Percentiles rank a stretch among this genome's conserved stretches.
phyloP scores from a whole-genome alignment of 2,329 filamentous ascomycete genomes.

The Venturia carpophila region DNA sequence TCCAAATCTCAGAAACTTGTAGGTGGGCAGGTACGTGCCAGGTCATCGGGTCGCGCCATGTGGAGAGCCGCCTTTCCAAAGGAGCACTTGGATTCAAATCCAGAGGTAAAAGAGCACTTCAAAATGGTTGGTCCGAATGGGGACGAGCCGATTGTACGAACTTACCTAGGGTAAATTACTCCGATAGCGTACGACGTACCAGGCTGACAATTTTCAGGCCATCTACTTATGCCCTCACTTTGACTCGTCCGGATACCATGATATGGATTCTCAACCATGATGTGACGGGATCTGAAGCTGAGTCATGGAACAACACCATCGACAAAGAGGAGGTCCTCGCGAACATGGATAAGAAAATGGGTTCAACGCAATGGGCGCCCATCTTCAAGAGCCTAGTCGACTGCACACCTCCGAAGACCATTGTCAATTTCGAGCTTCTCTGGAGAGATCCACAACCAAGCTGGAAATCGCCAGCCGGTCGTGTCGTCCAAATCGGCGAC shows the following conservation, averaged over 20 bases:
- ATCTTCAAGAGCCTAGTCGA: constrained; percentile 38
- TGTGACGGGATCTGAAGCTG: constrained; percentile 38
- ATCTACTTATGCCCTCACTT: constrained; percentile 38
- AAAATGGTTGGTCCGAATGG: constrained; percentile 32
- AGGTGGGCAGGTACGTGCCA: constrained; percentile 37
- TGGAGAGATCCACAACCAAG: constrained; percentile 41
- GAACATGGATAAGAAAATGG: constrained; percentile 35
- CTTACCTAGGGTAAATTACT: constrained; percentile 34
- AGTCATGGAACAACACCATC: constrained; percentile 42
- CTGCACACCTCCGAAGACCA: constrained; percentile 38
- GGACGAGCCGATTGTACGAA: constrained; percentile 39
- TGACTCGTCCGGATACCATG: constrained; percentile 41
- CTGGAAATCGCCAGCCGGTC: constrained; percentile 37
- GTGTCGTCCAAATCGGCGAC: constrained; percentile 40
- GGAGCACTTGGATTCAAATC: constrained; percentile 38
- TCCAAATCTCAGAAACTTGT: constrained; percentile 40
- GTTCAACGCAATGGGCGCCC: constrained; percentile 13
- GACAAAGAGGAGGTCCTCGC: constrained; percentile 39
- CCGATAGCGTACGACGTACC: no score
- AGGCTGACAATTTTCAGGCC: constrained; percentile 23
- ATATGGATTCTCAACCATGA: constrained; percentile 46
- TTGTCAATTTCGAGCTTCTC: constrained; percentile 43
- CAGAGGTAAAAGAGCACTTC: constrained; percentile 41
- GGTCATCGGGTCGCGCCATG: constrained; percentile 33
- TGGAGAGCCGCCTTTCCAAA: constrained; percentile 36